Evolutionary conservation across 2,329 filamentous ascomycete genomes (phyloP).

Genomic region (Aureobasidium sp.): DNA sequence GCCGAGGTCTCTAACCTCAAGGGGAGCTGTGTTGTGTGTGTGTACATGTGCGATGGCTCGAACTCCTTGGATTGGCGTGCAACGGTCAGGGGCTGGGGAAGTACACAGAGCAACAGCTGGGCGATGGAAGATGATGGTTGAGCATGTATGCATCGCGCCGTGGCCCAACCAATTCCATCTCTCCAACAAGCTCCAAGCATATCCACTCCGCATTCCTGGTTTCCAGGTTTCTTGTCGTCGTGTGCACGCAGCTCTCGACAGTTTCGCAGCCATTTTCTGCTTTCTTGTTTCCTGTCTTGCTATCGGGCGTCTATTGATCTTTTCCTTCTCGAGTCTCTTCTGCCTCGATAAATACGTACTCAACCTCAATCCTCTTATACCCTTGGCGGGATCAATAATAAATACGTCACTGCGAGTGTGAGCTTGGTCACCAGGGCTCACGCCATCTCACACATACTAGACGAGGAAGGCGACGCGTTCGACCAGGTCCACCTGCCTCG

Average conservation of each 20-base stretch:
- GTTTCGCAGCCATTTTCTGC: neutral
- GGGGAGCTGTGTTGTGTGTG: neutral
- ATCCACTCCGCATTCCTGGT: constrained; percentile 2
- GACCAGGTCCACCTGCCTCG: constrained; percentile 8
- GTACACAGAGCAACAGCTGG: neutral
- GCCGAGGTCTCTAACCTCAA: neutral
- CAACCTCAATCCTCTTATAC: neutral
- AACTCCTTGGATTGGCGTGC: neutral
- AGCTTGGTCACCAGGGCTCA: constrained; percentile 8
- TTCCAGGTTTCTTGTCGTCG: neutral
- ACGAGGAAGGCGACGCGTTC: constrained; percentile 2
- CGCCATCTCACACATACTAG: neutral
- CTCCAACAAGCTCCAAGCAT: constrained; percentile 3
- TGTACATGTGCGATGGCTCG: neutral
- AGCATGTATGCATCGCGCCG: constrained; percentile 11
- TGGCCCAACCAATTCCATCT: constrained; percentile 6
- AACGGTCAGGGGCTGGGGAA: neutral
- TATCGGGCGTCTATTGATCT: neutral
- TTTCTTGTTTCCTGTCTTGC: neutral
- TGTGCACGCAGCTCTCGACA: neutral
- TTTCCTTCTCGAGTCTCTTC: neutral
- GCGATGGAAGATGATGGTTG: constrained; percentile 1
- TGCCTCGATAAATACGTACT: neutral
- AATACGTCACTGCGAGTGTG: neutral
- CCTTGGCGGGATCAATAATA: neutral